These are phyloP conservation scores for Boletus sp. DNA, from an alignment of 768 basidiomycete genomes.

Conservation along the genomic window DNA sequence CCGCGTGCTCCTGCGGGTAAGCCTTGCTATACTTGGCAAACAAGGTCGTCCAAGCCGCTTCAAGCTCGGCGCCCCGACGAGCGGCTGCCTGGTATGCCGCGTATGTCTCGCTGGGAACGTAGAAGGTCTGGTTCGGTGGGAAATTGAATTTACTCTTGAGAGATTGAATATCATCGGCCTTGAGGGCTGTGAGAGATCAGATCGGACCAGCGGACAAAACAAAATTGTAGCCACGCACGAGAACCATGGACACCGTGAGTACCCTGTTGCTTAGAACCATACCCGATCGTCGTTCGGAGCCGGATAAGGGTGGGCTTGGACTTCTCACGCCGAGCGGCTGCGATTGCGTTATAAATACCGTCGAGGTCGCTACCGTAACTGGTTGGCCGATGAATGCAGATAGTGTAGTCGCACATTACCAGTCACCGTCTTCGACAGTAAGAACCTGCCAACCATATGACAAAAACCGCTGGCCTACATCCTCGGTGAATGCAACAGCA, in stretches of 20 bases:
- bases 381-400: constrained; percentile 9
- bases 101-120: constrained; percentile 71
- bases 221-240: constrained; percentile 52
- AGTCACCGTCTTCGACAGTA: constrained; percentile 75
- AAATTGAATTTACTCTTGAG: constrained; percentile 86
- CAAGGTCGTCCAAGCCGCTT: constrained; percentile 70
- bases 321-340: constrained; percentile 69
- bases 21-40: constrained; percentile 68
- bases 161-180: constrained; percentile 82
- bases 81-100: constrained; percentile 63
- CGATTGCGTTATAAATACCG: constrained; percentile 75
- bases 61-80: constrained; percentile 68
- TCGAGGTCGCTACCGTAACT: constrained; percentile 59
- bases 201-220: neutral
- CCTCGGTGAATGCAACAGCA: constrained; percentile 88
- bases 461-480: constrained; percentile 83
- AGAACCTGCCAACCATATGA: constrained; percentile 95
- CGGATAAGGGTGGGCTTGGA: constrained; percentile 85
- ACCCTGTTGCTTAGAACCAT: constrained; percentile 88
- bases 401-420: constrained; percentile 37
- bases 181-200: constrained; percentile 57
- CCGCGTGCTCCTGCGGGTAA: constrained; percentile 81
- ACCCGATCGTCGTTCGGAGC: constrained; percentile 88
- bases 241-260: constrained; percentile 93
- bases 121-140: constrained; percentile 72